A percentile compares a stretch with the other conserved stretches of the same genome.
phyloP scores from a whole-genome alignment of 1,139 yeast genomes.

The Saccharomyces hybrid region DNA sequence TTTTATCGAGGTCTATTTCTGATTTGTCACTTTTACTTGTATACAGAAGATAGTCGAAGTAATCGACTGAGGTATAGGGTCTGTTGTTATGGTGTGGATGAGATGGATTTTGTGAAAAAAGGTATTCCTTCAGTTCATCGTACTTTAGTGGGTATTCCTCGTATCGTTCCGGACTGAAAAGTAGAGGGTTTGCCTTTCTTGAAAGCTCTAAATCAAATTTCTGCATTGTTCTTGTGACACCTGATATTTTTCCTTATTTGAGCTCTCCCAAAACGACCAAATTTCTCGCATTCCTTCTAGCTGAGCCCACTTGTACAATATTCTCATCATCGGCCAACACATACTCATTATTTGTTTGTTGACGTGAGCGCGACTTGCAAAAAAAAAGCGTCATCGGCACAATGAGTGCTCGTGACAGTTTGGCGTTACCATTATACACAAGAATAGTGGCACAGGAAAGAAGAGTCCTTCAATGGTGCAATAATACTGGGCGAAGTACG shows the following conservation, averaged over 20 bases:
- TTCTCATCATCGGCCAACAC: not conserved
- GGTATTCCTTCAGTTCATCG: conserved; percentile 22
- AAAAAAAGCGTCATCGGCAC: not conserved
- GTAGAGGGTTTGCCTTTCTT: conserved; percentile 23
- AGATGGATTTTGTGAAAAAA: conserved; percentile 11
- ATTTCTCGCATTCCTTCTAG: not conserved
- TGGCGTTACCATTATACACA: too few relatives aligned
- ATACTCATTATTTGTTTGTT: not conserved
- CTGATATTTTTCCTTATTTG: not conserved
- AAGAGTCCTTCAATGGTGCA: not conserved
- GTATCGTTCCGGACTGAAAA: conserved; percentile 19
- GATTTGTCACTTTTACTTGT: conserved; percentile 12
- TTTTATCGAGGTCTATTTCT: conserved; percentile 24
- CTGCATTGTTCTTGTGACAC: not conserved
- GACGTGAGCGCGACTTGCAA: not conserved
- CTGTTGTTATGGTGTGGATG: conserved; percentile 10
- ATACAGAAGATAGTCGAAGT: conserved; percentile 2
- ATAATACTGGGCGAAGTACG: not conserved
- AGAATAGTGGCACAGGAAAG: not conserved
- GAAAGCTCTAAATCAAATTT: conserved; percentile 14
- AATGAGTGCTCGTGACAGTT: too few relatives aligned
- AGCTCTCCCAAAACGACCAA: not conserved
- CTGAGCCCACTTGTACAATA: not conserved
- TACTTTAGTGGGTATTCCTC: conserved; percentile 27
- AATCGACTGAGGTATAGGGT: conserved; percentile 13